Base-by-base conservation (phyloP, 2,329 filamentous ascomycete genomes). In the Laburnicola sp. region DNA sequence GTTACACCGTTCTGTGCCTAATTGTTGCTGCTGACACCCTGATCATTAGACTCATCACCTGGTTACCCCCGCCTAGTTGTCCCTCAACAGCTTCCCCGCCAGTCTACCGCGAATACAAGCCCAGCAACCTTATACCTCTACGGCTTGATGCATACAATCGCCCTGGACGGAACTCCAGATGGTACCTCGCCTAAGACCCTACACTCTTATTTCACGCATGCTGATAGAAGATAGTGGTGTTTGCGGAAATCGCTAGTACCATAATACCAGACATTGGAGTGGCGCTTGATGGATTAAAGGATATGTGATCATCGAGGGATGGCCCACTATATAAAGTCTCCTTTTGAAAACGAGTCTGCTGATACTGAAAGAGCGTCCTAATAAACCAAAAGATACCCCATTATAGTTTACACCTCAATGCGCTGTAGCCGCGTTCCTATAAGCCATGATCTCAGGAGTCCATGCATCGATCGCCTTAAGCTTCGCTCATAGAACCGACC, bases 111-210 rank as follows among this genome's bases (percentile, higher is more conserved):
- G 41, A 50, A 54, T 23, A 48, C 45, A 27, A 57, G 54, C 41
- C 43, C 31, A 31, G 54, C 51, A 38, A 57, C 54, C 38, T 25
- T 57, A 34, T 57, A 54, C 41, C 51, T 54, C 35, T 57, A 50
- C 30, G 51, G 51, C 6, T 32, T 50, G 16, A 52, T 53, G 39
- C 48, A 57, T 52, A 54, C 45, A 48, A 57, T 57, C 27, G 54
- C 54, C 45, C 36, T 54, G 21, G 45, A 57, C 38, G 48, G 51
- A 41, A 57, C 54, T 50, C 31, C 41, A 52, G 54, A 57, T 54
- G 49, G 51, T 57, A 54, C 41, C 42, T 44, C 31, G 30, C 35
- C 43, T 11, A 39, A 36, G 25, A 28, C 44, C 35, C 38, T 37
- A 35, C 30, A 30, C 23, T 23, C 21, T 45, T 34, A 50, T 21